These are phyloP conservation scores for Parascedosporium putredinis DNA, from an alignment of 2,329 filamentous ascomycete genomes.

Conservation along the genomic window DNA sequence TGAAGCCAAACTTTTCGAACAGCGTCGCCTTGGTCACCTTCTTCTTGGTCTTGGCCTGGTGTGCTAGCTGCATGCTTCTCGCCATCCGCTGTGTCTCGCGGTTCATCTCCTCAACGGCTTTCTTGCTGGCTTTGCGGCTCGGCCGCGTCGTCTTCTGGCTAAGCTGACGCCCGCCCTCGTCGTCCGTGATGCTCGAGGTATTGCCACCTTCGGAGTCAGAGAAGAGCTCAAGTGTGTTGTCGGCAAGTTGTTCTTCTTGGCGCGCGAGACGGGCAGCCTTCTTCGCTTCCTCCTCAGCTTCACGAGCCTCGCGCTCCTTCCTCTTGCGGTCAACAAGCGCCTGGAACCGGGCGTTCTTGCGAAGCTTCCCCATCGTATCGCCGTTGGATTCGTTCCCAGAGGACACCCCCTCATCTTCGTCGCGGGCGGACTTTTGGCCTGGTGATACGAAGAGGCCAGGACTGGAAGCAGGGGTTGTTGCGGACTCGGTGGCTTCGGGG, in stretches of 20 bases:
- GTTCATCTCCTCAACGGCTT: conserved; percentile 88
- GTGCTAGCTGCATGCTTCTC: conserved; percentile 80
- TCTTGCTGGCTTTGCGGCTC: conserved; percentile 82
- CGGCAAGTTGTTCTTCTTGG: conserved; percentile 19
- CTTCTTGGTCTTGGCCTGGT: conserved; percentile 84
- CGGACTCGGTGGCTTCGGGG: conserved; percentile 18
- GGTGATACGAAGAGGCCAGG: conserved; percentile 50
- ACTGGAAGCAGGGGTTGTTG: conserved; percentile 17
- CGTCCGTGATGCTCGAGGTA: conserved; percentile 32
- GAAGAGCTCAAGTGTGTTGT: conserved; percentile 10
- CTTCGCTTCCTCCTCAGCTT: conserved; percentile 41
- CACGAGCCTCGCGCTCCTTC: conserved; percentile 56
- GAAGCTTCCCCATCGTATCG: conserved; percentile 31
- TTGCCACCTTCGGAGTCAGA: conserved; percentile 37
- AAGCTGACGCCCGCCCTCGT: conserved; percentile 52
- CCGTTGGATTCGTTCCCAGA: conserved; percentile 19
- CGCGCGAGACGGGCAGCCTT: conserved; percentile 31
- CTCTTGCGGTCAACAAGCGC: conserved; percentile 66
- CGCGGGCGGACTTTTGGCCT: conserved; percentile 20
- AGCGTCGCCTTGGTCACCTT: conserved; percentile 77
- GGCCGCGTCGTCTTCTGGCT: conserved; percentile 62
- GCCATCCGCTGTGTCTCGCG: conserved; percentile 87
- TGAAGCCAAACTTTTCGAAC: conserved; percentile 75
- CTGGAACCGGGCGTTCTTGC: conserved; percentile 51
- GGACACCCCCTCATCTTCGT: background rate